Base-by-base conservation (phyloP, 345 rosid genomes). In the Bretschneidera sinensis region DNA sequence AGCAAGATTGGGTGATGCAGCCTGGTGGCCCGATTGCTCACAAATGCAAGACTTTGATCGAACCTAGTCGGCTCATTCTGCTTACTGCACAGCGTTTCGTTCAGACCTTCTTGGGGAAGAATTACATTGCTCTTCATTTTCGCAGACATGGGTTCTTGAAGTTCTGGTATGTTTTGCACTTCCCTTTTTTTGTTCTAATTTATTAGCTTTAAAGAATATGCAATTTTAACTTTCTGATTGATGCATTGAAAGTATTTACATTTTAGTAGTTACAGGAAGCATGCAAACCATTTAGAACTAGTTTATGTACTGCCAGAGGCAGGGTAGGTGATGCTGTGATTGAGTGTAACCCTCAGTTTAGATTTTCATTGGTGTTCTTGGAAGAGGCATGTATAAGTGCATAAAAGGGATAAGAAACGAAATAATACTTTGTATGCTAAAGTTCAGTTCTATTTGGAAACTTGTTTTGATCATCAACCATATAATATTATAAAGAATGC, bases 121-220 rank as follows among this genome's bases (percentile, higher is more conserved):
- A 90, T 72, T 94, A 72, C 70, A 68, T 90, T 24, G 83, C 99
- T 56, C 88, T 94, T 64, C 97, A 94, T 82, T 83, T 94, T 21
- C 81, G 99, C 24, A 76, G 99, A 24, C 99, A 94, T 72, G 99
- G 97, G 15, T 94, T 90, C 76, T 80, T 87, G 78, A 94, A 94
- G 78, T 94, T 94, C 74, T 94, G 99, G 99, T 94, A 76, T 47
- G 80, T 5, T 5, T 39, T 39, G 45, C 45, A 39, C 10, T 7
- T 39, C 15, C 17, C 24, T 20, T 22, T 47, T 50, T 11, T n/a
- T 17, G 18, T n/a, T 17, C 21, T 17, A n/a, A 17, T 17, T 49
- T 49, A 49, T 17, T 4, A 49, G 52, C 52, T 49, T 49, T 17
- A 49, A 17, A 17, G n/a, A n/a, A n/a, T n/a, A n/a, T n/a, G n/a